Evolutionary conservation across 306 rosid genomes (phyloP).

Genomic region (Leucaena leucocephala): DNA sequence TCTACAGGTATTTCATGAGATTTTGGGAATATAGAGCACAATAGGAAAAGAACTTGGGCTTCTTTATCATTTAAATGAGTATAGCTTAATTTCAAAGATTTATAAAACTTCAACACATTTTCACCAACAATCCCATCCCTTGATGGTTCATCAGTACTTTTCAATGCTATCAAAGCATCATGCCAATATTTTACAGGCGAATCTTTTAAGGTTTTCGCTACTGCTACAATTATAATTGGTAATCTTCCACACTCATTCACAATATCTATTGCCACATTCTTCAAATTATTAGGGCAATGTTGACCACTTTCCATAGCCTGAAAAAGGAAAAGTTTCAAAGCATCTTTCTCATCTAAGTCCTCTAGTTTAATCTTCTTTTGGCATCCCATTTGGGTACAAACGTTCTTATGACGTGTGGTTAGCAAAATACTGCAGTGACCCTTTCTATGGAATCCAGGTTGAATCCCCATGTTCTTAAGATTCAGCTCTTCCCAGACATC

Average conservation of each 20-base stretch:
- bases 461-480: conserved; percentile 21
- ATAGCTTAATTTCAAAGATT: conserved; percentile 26
- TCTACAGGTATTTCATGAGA: background rate
- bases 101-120: background rate
- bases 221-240: background rate
- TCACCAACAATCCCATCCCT: background rate
- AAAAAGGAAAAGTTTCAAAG: conserved; percentile 17
- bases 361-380: background rate
- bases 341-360: conserved; percentile 4
- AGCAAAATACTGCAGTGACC: conserved; percentile 14
- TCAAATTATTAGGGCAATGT: background rate
- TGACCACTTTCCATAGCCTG: background rate
- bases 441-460: background rate
- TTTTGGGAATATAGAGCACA: background rate
- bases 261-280: background rate
- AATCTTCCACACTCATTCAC: conserved; percentile 29
- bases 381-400: conserved; percentile 15
- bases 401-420: background rate
- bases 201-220: background rate
- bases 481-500: conserved; percentile 17
- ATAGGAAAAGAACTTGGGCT: conserved; percentile 15
- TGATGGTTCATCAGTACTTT: background rate
- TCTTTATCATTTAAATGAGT: background rate
- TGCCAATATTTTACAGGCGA: background rate
- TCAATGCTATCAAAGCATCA: background rate